Evolutionary conservation across 176 grass and related monocot species (phyloP), one percentile per base, ranked within the genome.

Genomic region (Oryza coarctata): DNA sequence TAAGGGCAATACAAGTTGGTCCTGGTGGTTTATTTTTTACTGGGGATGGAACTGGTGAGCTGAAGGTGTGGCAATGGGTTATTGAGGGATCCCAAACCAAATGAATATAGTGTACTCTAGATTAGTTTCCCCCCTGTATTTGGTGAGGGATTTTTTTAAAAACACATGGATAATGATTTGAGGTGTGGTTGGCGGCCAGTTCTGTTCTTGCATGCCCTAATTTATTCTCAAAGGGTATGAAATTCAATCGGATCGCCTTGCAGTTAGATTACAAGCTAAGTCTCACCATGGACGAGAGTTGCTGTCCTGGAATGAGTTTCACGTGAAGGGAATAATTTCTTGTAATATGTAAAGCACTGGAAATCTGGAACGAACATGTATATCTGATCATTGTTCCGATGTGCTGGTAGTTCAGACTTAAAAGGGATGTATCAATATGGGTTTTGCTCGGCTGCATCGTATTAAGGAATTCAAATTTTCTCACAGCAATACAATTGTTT

Each of bases 11-110:
- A 58, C 87, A 92, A 76, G 71, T 73, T 26, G 97, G 97, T 14
- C 93, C 97, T 78, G 70, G 82, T 88, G 91, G 97, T 63, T 90
- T 99, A 79, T 99, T 99, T 90, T 99, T 99, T 64, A 93, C 91
- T 15, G 97, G 93, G 76, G 97, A 99, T 80, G 97, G 89, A 49
- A 90, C 91, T 12, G 97, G 97, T 82, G 97, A 99, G 70, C 78
- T 99, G 32, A 96, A 92, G 84, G 97, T 99, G 75, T 96, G 97
- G 97, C 84, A 90, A 76, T 98, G 94, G 88, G 26, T 87, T 49
- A 68, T 76, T 65, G 85, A 82, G 47, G 79, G 75, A 76, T 72
- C 74, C 68, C 84, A 86, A 79, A 85, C 87, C 44, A 75, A 33
- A 70, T 90, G 87, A 85, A 78, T 73, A 90, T 88, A 87, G 43